phyloP scores from a whole-genome alignment of 2,329 filamentous ascomycete species.

The Colletotrichum gigasporum region DNA sequence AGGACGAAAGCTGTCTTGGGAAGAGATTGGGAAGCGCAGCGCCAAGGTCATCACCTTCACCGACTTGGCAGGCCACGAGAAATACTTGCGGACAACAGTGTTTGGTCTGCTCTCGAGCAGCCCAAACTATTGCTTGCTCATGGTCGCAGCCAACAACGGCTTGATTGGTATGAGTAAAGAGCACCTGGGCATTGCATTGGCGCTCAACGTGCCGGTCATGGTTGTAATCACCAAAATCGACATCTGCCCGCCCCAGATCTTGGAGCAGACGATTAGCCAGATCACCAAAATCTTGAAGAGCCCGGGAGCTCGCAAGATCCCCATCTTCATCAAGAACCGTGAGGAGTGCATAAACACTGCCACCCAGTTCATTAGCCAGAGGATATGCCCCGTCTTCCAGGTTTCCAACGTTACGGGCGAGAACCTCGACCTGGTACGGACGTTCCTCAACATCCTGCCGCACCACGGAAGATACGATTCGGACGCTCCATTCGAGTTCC shows the following conservation, averaged over 20 bases:
- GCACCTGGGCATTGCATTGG: constrained; percentile 92
- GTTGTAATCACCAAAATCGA: constrained; percentile 98
- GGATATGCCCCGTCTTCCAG: constrained; percentile 97
- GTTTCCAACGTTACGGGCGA: constrained; percentile 97
- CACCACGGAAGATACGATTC: constrained; percentile 93
- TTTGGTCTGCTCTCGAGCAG: constrained; percentile 94
- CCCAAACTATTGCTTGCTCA: constrained; percentile 96
- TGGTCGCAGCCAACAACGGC: constrained; percentile 98
- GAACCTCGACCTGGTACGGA: constrained; percentile 88
- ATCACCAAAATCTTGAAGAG: constrained; percentile 94
- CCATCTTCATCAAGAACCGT: constrained; percentile 90
- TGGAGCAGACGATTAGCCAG: constrained; percentile 92
- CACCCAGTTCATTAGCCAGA: constrained; percentile 92
- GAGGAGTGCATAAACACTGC: constrained; percentile 96
- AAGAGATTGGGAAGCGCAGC: constrained; percentile 94
- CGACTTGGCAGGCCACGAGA: constrained; percentile 93
- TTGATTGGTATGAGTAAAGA: constrained; percentile 98
- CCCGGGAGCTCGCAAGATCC: constrained; percentile 92
- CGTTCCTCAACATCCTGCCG: constrained; percentile 93
- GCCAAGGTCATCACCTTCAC: constrained; percentile 98
- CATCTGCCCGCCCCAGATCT: constrained; percentile 94
- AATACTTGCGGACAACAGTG: constrained; percentile 93
- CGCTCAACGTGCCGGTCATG: constrained; percentile 97
- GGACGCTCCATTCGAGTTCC: constrained; percentile 90
- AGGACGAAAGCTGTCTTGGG: constrained; percentile 86